Percentiles rank a stretch among this genome's conserved stretches.
Conservation (phyloP, 1,139 yeast genomes). For the Komagataea norvegica region DNA sequence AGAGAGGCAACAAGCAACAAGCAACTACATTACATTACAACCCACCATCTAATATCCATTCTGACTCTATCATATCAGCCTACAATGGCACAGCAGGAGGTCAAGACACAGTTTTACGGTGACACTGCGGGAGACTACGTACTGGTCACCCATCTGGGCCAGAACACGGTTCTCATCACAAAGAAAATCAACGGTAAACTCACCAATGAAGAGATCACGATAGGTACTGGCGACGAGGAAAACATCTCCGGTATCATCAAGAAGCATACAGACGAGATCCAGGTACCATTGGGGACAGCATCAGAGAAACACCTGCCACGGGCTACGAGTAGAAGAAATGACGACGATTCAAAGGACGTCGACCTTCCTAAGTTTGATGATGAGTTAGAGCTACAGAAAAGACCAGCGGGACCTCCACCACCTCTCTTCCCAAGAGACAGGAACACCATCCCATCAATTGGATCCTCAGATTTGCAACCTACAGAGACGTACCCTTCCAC, state of each 20-base stretch:
- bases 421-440: background rate
- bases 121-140: background rate
- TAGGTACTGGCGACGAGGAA: background rate
- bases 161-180: background rate
- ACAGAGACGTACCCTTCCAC: constrained; percentile 44
- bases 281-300: no score
- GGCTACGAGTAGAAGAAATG: no score
- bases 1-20: background rate
- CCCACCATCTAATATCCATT: no score
- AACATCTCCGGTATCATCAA: background rate
- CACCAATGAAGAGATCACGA: constrained; percentile 1
- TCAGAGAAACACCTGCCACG: no score
- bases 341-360: background rate
- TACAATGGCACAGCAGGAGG: background rate
- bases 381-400: constrained; percentile 19
- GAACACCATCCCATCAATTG: constrained; percentile 35
- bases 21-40: no score
- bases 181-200: constrained; percentile 1
- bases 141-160: constrained; percentile 1
- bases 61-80: no score
- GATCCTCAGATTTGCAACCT: constrained; percentile 50
- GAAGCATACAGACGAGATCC: background rate
- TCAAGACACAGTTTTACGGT: background rate
- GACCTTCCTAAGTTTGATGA: constrained; percentile 34
- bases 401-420: background rate